Conservation (phyloP, 345 rosid species). For the Syzygium grande region DNA sequence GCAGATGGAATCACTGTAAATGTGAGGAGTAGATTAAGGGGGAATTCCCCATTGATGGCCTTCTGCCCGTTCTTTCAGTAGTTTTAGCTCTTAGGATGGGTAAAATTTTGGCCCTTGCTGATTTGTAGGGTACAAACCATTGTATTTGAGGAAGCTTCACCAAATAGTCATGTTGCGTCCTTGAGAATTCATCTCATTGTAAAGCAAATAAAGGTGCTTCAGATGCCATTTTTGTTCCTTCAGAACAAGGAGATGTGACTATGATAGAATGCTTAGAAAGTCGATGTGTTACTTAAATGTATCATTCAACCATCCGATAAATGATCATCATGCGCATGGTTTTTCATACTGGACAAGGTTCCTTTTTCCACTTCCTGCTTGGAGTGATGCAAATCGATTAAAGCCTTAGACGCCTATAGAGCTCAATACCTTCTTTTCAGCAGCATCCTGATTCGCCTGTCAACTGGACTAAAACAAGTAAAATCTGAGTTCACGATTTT, state of each 20-base stretch:
- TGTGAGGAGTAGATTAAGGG: neutral
- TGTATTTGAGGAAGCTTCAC: neutral
- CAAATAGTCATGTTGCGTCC: neutral
- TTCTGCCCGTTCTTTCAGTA: neutral
- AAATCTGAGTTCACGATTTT: neutral
- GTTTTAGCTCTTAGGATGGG: neutral
- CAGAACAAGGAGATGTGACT: neutral
- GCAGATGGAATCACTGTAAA: neutral
- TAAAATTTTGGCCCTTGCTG: neutral
- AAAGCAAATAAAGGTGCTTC: neutral
- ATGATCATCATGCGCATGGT: neutral
- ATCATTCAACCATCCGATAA: neutral
- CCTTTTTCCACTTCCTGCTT: neutral
- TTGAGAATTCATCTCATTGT: neutral
- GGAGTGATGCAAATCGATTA: neutral
- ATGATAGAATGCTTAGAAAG: neutral
- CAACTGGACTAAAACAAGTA: neutral
- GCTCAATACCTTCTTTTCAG: neutral
- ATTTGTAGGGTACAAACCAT: neutral
- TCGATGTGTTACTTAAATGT: neutral
- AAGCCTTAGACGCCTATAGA: neutral
- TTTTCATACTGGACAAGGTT: neutral
- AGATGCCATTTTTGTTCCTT: neutral
- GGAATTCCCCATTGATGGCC: neutral
- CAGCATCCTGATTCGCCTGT: neutral